Base-by-base conservation (phyloP, 192 early-diverging fungal species). In the Coemansia biformis region DNA sequence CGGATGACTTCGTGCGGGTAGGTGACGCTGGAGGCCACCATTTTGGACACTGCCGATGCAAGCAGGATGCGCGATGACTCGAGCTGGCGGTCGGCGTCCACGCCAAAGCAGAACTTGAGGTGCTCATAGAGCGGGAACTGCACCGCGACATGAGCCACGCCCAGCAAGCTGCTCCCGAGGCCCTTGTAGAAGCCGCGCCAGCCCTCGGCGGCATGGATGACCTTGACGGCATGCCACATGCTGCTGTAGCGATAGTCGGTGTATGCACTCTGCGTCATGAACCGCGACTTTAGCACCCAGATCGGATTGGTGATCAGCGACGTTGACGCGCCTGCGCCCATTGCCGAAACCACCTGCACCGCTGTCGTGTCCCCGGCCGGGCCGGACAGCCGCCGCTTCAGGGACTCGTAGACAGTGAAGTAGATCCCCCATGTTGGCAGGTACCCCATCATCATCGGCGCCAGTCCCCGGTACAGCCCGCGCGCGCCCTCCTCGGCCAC, bases 61-160 rank as follows among this genome's bases (percentile, higher is more conserved):
- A 86, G 42, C 8, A 98, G 68, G 47, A 98, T 92, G 26, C 75
- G 63, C 31, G 47, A 36, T 19, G 70, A 71, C 26, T 73, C 54
- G 23, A 69, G 35, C 24, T 56, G 51, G 43, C 48, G 50, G 17
- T 47, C 33, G 14, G 16, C 41, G 24, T 62, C 60, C 26, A 45
- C 59, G 11, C 45, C 16, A 37, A 67, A 12, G 38, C 41, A 58
- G 41, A 22, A 9, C 66, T 94, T 95, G 30, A 98, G 63, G 46
- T 82, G 77, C 72, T 98, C 95, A 70, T 98, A 98, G 30, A 98
- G 73, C 26, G 95, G 95, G 55, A 98, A 98, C 68, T 93, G 91
- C 22, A 98, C 78, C 5, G 88, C 89, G 1, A 92, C 91, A 63
- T 98, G 95, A 24, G 79, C 84, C 26, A 93, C 87, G 30, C 95